Evolutionary conservation across 345 rosid genomes (phyloP).

Genomic region (Populus tremula): DNA sequence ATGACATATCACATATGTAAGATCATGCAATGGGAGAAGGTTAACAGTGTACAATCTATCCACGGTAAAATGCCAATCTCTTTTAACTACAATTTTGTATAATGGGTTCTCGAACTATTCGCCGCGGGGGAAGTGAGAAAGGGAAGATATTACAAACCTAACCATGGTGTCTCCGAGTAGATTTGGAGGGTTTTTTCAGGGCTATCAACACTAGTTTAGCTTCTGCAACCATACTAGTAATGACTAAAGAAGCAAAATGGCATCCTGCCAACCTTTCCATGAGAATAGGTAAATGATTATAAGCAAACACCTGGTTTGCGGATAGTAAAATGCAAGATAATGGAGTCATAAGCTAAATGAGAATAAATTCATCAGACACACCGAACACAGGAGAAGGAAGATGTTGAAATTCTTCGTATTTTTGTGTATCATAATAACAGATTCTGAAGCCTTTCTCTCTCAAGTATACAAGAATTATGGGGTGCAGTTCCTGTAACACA

Average conservation of each 20-base stretch:
- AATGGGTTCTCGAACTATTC: neutral
- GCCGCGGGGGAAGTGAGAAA: neutral
- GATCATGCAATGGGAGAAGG: no score
- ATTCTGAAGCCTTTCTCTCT: slow-evolving; percentile 2
- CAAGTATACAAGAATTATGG: neutral
- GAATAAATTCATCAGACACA: neutral
- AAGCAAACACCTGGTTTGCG: neutral
- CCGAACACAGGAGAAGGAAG: neutral
- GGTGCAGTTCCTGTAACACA: neutral
- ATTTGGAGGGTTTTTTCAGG: neutral
- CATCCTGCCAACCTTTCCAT: neutral
- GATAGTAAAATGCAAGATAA: neutral
- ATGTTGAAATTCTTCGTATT: neutral
- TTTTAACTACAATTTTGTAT: no score
- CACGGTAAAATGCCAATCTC: no score
- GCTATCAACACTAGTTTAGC: neutral
- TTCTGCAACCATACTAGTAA: neutral
- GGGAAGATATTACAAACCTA: no score
- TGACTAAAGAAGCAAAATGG: neutral
- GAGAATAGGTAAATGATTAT: neutral
- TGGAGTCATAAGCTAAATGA: neutral
- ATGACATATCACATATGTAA: no score
- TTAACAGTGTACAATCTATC: no score
- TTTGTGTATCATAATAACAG: neutral
- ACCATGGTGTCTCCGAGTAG: neutral